These are phyloP conservation scores for Rhodotorula sp. DNA, from an alignment of 1,284 basidiomycete genomes.

Conservation along the genomic window DNA sequence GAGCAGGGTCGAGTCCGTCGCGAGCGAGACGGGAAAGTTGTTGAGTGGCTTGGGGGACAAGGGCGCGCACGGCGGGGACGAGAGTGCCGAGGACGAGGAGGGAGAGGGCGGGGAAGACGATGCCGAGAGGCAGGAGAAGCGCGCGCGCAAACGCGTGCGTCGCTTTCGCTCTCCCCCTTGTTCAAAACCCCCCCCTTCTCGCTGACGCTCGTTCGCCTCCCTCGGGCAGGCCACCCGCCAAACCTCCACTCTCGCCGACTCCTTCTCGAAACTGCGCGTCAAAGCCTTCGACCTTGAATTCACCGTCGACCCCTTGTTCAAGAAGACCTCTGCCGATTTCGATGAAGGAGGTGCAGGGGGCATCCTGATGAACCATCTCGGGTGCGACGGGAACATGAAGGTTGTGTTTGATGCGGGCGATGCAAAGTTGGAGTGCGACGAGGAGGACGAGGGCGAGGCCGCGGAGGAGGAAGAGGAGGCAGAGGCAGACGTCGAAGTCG, in stretches of 20 bases:
- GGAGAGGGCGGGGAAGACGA: slow-evolving; percentile 59
- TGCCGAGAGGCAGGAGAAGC: slow-evolving; percentile 51
- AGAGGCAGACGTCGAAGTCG: slow-evolving; percentile 45
- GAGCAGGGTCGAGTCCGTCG: slow-evolving; percentile 92
- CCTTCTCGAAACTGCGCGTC: slow-evolving; percentile 72
- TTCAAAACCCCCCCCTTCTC: no score
- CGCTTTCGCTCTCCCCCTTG: not conserved
- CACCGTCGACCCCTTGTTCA: slow-evolving; percentile 93
- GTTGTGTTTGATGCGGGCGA: slow-evolving; percentile 97
- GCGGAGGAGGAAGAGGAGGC: slow-evolving; percentile 56
- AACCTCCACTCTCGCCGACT: slow-evolving; percentile 75
- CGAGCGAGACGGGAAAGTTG: slow-evolving; percentile 93
- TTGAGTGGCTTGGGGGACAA: slow-evolving; percentile 79
- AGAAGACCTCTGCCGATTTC: slow-evolving; percentile 97
- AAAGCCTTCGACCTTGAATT: slow-evolving; percentile 88
- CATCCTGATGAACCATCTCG: slow-evolving; percentile 82
- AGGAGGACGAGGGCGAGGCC: slow-evolving; percentile 58
- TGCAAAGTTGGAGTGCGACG: slow-evolving; percentile 69
- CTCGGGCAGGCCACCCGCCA: slow-evolving; percentile 29
- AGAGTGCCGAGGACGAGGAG: slow-evolving; percentile 57
- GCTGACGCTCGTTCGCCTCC: not conserved
- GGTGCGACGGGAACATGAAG: slow-evolving; percentile 71
- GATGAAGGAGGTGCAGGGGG: slow-evolving; percentile 97
- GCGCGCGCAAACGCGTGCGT: slow-evolving; percentile 56
- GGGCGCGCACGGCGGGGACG: slow-evolving; percentile 43